A percentile compares a stretch with the other conserved stretches of the same genome.
phyloP scores from a whole-genome alignment of 129 eudicot genomes.

The Tanacetum coccineum region DNA sequence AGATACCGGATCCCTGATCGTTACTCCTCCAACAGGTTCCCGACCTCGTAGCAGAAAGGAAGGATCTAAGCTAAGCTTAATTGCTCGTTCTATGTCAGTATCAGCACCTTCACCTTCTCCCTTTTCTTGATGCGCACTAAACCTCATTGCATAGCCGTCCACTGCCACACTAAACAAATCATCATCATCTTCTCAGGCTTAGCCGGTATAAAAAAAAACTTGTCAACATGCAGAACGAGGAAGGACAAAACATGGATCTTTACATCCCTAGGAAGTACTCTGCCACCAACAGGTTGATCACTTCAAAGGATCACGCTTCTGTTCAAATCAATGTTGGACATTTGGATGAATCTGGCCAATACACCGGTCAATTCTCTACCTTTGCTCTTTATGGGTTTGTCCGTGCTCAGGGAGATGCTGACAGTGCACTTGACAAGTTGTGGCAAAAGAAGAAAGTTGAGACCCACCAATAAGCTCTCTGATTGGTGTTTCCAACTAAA shows the following conservation, averaged over 20 bases:
- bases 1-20: too few species aligned
- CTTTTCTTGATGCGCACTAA: too few species aligned
- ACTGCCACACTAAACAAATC: too few species aligned
- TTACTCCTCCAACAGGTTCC: too few species aligned
- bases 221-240: constrained; percentile 69
- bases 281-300: constrained; percentile 65
- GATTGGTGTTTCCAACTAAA: neutral
- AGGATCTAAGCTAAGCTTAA: too few species aligned
- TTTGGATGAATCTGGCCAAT: constrained; percentile 56
- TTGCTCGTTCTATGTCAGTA: too few species aligned
- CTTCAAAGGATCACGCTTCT: constrained; percentile 71
- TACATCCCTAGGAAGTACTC: constrained; percentile 82
- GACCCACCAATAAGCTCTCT: constrained; percentile 31
- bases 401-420: constrained; percentile 83
- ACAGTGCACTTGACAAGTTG: constrained; percentile 73
- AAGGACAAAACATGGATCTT: constrained; percentile 68
- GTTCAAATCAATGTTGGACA: constrained; percentile 66
- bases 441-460: constrained; percentile 77
- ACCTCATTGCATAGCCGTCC: too few species aligned
- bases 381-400: constrained; percentile 63
- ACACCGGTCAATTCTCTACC: constrained; percentile 53
- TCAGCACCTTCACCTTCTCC: too few species aligned
- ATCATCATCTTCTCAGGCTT: neutral
- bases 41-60: too few species aligned
- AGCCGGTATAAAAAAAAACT: constrained; percentile 4